Base-by-base conservation (phyloP, 2,329 filamentous ascomycete species). In the Verticillium klebahnii region DNA sequence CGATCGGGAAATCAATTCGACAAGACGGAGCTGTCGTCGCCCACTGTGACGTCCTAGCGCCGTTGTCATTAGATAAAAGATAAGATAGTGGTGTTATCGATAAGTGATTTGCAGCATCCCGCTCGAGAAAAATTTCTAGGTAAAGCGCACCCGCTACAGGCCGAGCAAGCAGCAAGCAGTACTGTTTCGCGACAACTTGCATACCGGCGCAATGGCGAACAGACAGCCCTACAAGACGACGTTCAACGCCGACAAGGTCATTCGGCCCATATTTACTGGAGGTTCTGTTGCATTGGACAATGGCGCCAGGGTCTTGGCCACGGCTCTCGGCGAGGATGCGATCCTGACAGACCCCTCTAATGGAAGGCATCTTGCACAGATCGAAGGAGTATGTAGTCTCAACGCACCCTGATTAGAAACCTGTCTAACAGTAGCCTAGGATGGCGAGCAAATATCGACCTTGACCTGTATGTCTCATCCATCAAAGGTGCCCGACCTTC, bases 191-290 rank as follows among this genome's bases (percentile, higher is more conserved):
- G 58, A 59, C 23, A 59, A n/a, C 58, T 29, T 25, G 29, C 57
- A 55, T 52, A 52, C 61, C 56, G 60, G 59, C 67, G 75, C 64
- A 61, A 87, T 89, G 87, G 84, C 87, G 61, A 84, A 78, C 64
- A 87, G 86, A 74, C 78, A 85, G 63, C 80, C 85, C 19, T 80
- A 85, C 69, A 96, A 93, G 81, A 97, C 93, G 62, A 97, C 94
- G 3, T 99, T 97, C 75, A 91, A 96, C 71, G 86, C 90, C 62
- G 85, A 85, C 67, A 87, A 90, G 70, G 91, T 92, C 57, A 90
- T 99, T 61, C 91, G 93, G 69, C 95, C 95, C 23, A 94, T 98
- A 58, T 97, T 95, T 73, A 97, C 94, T 2, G 95, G 95, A 60
- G 95, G 95, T 54, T 89, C 91, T 67, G 88, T 96, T 63, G 88